Conservation (phyloP, 1,284 basidiomycete species). For the Microbotryomycetes sp. region DNA sequence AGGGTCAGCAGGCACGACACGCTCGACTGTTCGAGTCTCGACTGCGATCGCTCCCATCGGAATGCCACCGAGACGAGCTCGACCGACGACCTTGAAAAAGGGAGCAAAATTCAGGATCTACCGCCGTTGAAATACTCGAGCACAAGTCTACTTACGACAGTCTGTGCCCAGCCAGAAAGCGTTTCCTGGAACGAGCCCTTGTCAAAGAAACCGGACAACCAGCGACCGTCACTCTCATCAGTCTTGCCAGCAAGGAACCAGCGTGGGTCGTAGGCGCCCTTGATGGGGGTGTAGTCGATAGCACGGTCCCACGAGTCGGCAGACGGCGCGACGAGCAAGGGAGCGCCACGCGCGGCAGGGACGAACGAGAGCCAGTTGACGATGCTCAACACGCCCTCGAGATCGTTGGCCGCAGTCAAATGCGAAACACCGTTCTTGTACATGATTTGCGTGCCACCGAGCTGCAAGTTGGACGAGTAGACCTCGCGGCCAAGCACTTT, state of each 20-base stretch:
- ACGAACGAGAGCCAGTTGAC: slow-evolving; percentile 93
- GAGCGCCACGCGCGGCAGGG: slow-evolving; percentile 67
- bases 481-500: slow-evolving; percentile 99
- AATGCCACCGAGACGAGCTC: slow-evolving; percentile 92
- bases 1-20: slow-evolving; percentile 95
- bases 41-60: slow-evolving; percentile 98
- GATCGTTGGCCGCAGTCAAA: slow-evolving; percentile 84
- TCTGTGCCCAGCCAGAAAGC: slow-evolving; percentile 93
- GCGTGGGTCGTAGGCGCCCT: slow-evolving; percentile 91
- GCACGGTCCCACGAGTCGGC: slow-evolving; percentile 85
- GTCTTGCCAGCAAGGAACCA: slow-evolving; percentile 94
- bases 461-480: slow-evolving; percentile 96
- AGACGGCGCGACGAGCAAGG: slow-evolving; percentile 64
- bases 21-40: slow-evolving; percentile 94
- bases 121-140: no score
- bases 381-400: slow-evolving; percentile 88
- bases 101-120: not conserved
- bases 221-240: slow-evolving; percentile 67
- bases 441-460: slow-evolving; percentile 96
- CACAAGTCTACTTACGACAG: slow-evolving; percentile 53
- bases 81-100: slow-evolving; percentile 58
- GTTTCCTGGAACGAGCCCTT: slow-evolving; percentile 94
- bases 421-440: slow-evolving; percentile 99
- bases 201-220: slow-evolving; percentile 90
- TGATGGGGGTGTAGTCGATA: slow-evolving; percentile 83